A percentile compares a stretch with the other conserved stretches of the same genome.
These are phyloP conservation scores for Halenospora varia DNA, from an alignment of 495 filamentous ascomycete genomes.

Conservation along the genomic window DNA sequence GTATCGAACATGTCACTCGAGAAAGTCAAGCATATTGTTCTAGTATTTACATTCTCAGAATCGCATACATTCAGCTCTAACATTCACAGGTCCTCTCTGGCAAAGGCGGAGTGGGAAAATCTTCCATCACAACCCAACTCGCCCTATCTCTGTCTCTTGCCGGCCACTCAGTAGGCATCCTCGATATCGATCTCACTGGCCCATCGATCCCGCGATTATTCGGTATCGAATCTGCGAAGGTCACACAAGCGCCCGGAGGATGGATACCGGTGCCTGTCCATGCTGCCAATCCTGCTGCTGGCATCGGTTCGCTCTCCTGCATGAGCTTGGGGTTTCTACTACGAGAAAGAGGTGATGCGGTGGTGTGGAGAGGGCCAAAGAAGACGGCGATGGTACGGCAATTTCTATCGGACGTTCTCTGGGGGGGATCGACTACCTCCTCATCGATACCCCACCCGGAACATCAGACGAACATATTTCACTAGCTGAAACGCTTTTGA, in stretches of 20 bases:
- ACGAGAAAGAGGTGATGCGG: slow-evolving; percentile 75
- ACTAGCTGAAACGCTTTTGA: slow-evolving; percentile 78
- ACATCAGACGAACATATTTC: slow-evolving; percentile 98
- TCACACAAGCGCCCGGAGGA: slow-evolving; percentile 81
- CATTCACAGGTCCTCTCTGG: slow-evolving; percentile 74
- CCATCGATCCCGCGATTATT: slow-evolving; percentile 95
- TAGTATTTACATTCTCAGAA: slow-evolving; percentile 36
- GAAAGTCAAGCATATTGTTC: slow-evolving; percentile 56
- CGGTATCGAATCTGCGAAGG: slow-evolving; percentile 80
- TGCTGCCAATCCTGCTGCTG: slow-evolving; percentile 35
- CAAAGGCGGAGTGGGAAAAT: slow-evolving; percentile 98
- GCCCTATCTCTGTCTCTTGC: slow-evolving; percentile 83
- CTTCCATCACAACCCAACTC: slow-evolving; percentile 90
- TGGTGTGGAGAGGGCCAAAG: slow-evolving; percentile 97
- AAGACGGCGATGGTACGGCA: slow-evolving; percentile 99
- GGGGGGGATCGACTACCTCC: slow-evolving; percentile 82
- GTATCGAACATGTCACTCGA: slow-evolving; percentile 47
- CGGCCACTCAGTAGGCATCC: slow-evolving; percentile 84
- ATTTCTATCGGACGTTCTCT: slow-evolving; percentile 88
- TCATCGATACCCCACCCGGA: slow-evolving; percentile 94
- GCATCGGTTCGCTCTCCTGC: slow-evolving; percentile 67
- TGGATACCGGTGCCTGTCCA: slow-evolving; percentile 89
- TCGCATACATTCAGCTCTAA: slow-evolving; percentile 11
- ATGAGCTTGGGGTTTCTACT: slow-evolving; percentile 95
- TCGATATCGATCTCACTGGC: slow-evolving; percentile 94